Evolutionary conservation across 2,329 filamentous ascomycete genomes (phyloP).

Genomic region (Akanthomyces dipterigenus): DNA sequence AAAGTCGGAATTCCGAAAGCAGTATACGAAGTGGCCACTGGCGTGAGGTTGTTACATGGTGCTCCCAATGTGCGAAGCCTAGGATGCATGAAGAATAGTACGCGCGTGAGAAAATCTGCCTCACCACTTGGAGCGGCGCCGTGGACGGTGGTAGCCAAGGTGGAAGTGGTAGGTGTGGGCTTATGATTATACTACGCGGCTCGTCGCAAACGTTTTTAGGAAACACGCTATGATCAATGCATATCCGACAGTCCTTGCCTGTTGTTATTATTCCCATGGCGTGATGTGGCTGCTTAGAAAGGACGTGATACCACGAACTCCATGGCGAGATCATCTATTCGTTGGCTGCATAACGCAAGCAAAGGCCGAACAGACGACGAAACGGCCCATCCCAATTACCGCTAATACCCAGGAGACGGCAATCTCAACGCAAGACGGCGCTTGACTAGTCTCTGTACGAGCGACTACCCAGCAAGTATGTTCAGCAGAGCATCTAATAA

Average conservation of each 20-base stretch:
- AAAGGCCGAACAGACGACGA: not conserved
- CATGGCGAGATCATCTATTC: not conserved
- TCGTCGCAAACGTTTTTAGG: not conserved
- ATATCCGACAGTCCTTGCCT: not conserved
- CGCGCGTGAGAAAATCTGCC: not conserved
- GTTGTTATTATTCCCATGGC: not conserved
- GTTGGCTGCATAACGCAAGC: not conserved
- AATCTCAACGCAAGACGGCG: too few species aligned
- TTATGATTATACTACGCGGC: not conserved
- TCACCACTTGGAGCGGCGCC: not conserved
- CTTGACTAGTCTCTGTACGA: not conserved
- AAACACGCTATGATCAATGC: not conserved
- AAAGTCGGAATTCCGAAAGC: not conserved
- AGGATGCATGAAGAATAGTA: not conserved
- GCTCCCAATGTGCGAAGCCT: not conserved
- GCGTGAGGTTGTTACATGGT: not conserved
- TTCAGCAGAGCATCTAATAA: not conserved
- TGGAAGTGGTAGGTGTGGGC: not conserved
- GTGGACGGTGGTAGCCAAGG: not conserved
- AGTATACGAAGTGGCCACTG: not conserved
- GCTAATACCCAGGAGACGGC: not conserved
- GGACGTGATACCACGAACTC: not conserved
- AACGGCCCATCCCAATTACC: not conserved
- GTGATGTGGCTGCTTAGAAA: slow-evolving; percentile 4
- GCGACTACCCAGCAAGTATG: not conserved